These are phyloP conservation scores for Spergularia azorica DNA, from an alignment of 179 eudicot species.

Conservation along the genomic window DNA sequence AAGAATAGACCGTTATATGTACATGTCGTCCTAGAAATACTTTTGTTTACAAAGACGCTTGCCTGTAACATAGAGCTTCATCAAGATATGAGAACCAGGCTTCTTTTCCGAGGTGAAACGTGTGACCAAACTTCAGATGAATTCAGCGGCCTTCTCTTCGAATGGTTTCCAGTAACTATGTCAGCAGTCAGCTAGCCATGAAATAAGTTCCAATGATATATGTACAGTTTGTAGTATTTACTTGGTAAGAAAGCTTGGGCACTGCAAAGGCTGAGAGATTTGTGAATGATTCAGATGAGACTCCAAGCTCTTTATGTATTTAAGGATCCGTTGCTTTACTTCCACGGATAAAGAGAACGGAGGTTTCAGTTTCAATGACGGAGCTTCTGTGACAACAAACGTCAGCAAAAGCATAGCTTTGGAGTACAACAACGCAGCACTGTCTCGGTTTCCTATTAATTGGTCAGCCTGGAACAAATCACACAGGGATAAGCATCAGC, in stretches of 20 bases:
- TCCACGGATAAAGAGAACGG: conserved; percentile 36
- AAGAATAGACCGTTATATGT: conserved; percentile 36
- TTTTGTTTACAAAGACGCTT: conserved; percentile 14
- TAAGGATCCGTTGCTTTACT: conserved; percentile 32
- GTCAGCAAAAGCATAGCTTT: conserved; percentile 44
- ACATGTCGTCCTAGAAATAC: conserved; percentile 18
- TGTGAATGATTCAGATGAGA: conserved; percentile 35
- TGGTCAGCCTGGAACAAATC: conserved; percentile 44
- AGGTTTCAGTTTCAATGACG: conserved; percentile 42
- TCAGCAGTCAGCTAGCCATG: conserved; percentile 30
- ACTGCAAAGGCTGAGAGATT: conserved; percentile 26
- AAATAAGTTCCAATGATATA: conserved; percentile 1
- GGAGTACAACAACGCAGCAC: conserved; percentile 41
- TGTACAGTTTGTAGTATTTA: conserved; percentile 42
- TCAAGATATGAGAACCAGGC: background rate
- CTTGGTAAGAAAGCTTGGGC: conserved; percentile 31
- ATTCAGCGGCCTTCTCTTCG: background rate
- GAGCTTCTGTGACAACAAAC: conserved; percentile 48
- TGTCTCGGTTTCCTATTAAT: conserved; percentile 35
- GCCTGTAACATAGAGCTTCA: background rate
- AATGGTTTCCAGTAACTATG: conserved; percentile 15
- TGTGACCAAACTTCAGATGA: conserved; percentile 9
- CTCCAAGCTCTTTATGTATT: conserved; percentile 43
- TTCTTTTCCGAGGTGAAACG: background rate
- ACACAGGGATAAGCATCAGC: background rate